Evolutionary conservation across 164 flowering plant genomes (phyloP), one percentile per base, ranked within the genome.

Genomic region (Vitis amurensis): DNA sequence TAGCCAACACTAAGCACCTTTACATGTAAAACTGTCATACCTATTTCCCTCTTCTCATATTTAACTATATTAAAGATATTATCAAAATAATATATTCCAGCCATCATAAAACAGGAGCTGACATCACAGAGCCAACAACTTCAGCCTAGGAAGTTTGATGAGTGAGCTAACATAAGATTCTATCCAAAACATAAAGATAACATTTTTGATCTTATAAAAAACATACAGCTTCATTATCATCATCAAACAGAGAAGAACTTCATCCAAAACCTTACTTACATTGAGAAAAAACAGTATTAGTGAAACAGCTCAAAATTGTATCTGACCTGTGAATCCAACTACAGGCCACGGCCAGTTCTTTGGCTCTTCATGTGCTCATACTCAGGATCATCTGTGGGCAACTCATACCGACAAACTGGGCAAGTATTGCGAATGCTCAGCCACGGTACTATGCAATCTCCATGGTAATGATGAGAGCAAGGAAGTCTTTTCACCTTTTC

Each of bases 381-480:
- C 53, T 81, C 93, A 8, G 82, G 74, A 84, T 89, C 95, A 78
- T 89, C 95, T 0, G 91, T 91, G 9, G 93, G 94, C 79, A 91
- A 77, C 75, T 91, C 91, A 68, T 73, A 80, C 58, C 97, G 83
- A 74, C 98, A 93, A 73, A 91, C 90, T 3, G 97, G 98, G 65
- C 97, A 93, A 0, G 96, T 88, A 64, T 87, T 91, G 60, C 94
- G 77, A n/a, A 87, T 87, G 11, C 63, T 65, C 63, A 93, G 72
- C 97, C 98, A 93, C 12, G 96, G 97, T 56, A 87, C 59, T 70
- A 93, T 90, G 71, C 98, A 93, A 10, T 87, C 94, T 44, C 80
- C 84, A 68, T 93, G 98, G 71, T 86, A 93, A 58, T 71, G 81
- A 70, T 93, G 98, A 8, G 69, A 64, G 65, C 97, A 93, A 27